Conservation (phyloP, 2,329 filamentous ascomycete genomes). For the Alternaria gaisen region DNA sequence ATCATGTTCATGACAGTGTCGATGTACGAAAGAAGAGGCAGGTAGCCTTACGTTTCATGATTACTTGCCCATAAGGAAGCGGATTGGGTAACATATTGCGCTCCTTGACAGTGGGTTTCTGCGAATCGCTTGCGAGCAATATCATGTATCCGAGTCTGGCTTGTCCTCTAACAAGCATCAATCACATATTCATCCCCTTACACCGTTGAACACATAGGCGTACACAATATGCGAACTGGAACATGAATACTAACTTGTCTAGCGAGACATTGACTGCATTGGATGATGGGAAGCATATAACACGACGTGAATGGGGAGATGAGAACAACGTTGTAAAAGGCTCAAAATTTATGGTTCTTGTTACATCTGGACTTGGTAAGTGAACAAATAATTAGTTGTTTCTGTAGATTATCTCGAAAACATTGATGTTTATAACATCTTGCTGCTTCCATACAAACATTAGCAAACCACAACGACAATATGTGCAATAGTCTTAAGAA, state of each 20-base stretch:
- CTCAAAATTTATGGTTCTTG: background rate
- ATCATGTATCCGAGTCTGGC: conserved; percentile 12
- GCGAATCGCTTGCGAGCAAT: conserved; percentile 16
- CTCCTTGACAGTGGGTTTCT: conserved; percentile 27
- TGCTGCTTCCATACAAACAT: background rate
- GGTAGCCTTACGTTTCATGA: conserved; percentile 37
- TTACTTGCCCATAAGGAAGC: conserved; percentile 30
- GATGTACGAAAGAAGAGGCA: conserved; percentile 31
- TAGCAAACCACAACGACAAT: background rate
- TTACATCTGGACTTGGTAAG: background rate
- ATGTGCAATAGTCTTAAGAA: background rate
- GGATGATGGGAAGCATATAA: background rate
- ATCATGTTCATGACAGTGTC: conserved; percentile 27
- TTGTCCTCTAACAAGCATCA: conserved; percentile 13
- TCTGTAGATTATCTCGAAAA: background rate
- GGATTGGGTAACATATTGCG: conserved; percentile 26
- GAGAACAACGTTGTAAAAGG: background rate
- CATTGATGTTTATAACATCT: background rate
- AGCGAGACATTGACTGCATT: background rate
- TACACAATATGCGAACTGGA: background rate
- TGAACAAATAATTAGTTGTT: background rate
- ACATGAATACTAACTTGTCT: background rate
- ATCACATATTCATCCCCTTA: conserved; percentile 9
- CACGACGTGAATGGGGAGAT: background rate
- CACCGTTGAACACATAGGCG: background rate